A percentile compares a stretch with the other conserved stretches of the same genome.
These are phyloP conservation scores for Astragalus membranaceus DNA, from an alignment of 306 rosid species.

Conservation along the genomic window DNA sequence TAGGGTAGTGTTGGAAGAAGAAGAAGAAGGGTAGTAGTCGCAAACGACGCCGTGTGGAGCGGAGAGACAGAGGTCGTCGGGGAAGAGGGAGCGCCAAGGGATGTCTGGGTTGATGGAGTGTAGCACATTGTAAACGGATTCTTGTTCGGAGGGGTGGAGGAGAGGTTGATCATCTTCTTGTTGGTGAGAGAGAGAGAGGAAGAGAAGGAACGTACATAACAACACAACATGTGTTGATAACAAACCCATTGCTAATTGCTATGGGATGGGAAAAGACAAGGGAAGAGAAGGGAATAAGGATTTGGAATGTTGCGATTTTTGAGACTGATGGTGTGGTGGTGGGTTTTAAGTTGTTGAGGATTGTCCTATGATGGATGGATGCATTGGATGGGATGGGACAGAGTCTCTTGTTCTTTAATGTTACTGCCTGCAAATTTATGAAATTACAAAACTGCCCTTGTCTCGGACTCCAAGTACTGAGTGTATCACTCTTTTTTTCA, in stretches of 20 bases:
- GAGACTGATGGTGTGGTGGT: not conserved
- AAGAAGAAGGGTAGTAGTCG: conserved; percentile 22
- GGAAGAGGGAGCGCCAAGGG: conserved; percentile 62
- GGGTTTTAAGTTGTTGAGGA: not conserved
- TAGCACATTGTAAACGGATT: conserved; percentile 43
- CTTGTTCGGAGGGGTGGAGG: conserved; percentile 38
- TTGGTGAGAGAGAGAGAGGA: conserved; percentile 8
- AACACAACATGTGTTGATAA: not conserved
- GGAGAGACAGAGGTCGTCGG: conserved; percentile 55
- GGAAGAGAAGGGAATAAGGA: not conserved
- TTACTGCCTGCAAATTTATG: not conserved
- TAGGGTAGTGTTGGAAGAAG: not conserved
- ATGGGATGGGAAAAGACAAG: not conserved
- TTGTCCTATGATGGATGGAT: not conserved
- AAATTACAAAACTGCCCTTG: not conserved
- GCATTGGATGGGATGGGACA: not conserved
- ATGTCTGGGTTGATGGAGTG: conserved; percentile 52
- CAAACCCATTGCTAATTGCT: conserved; percentile 41
- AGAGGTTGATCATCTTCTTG: conserved; percentile 38
- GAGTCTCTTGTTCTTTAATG: not conserved
- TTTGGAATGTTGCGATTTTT: not conserved
- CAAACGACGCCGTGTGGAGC: conserved; percentile 70
- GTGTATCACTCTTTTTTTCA: no score
- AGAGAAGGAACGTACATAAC: not conserved
- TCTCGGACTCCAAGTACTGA: no score